Evolutionary conservation across 768 basidiomycete species (phyloP), one percentile per base, ranked within the genome.

Genomic region (Cystofilobasidium capitatum): DNA sequence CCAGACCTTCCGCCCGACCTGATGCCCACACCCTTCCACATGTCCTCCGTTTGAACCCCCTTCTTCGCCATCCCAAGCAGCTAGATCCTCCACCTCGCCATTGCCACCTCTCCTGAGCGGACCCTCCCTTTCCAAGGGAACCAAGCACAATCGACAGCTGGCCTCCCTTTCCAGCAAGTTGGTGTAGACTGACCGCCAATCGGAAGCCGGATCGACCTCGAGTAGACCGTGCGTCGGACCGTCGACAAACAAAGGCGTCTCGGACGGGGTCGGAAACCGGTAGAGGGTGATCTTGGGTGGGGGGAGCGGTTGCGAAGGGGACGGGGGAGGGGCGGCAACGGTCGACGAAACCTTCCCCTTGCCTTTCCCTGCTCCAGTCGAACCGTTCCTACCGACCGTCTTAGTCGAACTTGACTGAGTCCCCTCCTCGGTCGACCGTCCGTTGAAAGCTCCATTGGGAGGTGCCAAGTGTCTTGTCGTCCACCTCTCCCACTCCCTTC

Each of bases 21-120:
- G 3, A 72, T 78, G 77, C 20, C 77, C 76, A 70, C 77, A 78
- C 0, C 74, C 75, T 17, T 59, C 33, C 42, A 49, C 61, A 71
- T 78, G 77, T 35, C 69, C 65, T 4, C 75, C 73, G 24, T 57
- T 65, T 74, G 72, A 14, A 72, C 75, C 8, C 75, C 74, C 58
- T 75, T 73, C 76, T 45, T 75, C 76, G 22, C 74, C 76, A 20
- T 75, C 76, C 42, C 72, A 55, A 51, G 75, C 70, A 49, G 64
- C 61, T 2, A 75, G 76, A 8, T 26, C 35, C 6, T 29, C 55
- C 31, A 26, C 42, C 24, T 58, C 57, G 39, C 40, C 44, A 24
- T 66, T 44, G 4, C 60, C 59, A 66, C 33, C 66, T 65, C 33
- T 59, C 64, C n/a, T 55, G 58, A 73, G 57, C 70, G 62, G 66